Evolutionary conservation across 495 filamentous ascomycete species (phyloP).

Genomic region (Neurospora intermedia): DNA sequence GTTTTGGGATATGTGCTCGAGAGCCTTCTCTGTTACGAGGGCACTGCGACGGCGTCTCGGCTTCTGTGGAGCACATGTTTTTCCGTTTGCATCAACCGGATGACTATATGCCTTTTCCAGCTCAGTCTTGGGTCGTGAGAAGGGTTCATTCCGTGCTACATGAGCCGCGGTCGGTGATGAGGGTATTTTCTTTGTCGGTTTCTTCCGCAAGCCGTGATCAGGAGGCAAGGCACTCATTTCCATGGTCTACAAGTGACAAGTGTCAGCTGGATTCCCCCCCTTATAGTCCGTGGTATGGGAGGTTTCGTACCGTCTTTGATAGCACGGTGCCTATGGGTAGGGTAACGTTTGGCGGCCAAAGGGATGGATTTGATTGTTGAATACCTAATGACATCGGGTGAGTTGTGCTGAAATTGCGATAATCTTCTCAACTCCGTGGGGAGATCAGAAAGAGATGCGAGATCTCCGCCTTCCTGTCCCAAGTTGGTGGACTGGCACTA

Average conservation of each 20-base stretch:
- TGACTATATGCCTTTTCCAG: background rate
- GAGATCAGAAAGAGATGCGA: no score
- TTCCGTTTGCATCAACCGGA: background rate
- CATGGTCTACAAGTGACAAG: background rate
- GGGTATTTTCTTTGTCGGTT: background rate
- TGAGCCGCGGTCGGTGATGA: background rate
- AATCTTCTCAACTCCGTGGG: background rate
- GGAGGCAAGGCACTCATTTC: background rate
- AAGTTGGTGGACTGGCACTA: background rate
- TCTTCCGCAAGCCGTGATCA: background rate
- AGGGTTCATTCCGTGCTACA: background rate
- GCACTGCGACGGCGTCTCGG: background rate
- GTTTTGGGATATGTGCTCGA: background rate
- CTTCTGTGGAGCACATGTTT: background rate
- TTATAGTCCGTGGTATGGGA: background rate
- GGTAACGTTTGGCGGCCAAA: background rate
- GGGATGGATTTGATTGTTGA: background rate
- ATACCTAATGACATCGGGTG: background rate
- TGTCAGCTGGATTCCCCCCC: background rate
- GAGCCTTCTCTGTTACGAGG: background rate
- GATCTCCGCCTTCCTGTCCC: background rate
- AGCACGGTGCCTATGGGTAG: background rate
- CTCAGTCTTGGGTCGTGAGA: background rate
- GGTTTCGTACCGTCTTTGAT: background rate
- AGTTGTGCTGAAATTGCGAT: background rate